A percentile compares a stretch with the other conserved stretches of the same genome.
Evolutionary conservation across 495 filamentous ascomycete genomes (phyloP).

Genomic region (Evernia prunastri): DNA sequence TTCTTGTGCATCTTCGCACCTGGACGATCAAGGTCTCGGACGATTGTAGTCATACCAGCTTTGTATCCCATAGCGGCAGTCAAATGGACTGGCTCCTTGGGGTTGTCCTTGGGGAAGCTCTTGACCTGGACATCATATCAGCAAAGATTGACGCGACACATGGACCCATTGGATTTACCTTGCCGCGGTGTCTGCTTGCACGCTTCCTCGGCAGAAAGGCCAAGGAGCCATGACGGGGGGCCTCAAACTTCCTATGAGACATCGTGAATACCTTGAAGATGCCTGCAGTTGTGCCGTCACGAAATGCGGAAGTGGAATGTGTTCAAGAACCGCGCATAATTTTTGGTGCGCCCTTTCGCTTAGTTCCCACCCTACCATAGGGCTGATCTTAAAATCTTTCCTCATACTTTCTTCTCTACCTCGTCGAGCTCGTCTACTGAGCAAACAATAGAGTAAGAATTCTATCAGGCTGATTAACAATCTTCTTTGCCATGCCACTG

Average conservation of each 20-base stretch:
- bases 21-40: slow-evolving; percentile 98
- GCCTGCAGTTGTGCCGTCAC: not conserved
- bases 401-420: not conserved
- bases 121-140: slow-evolving; percentile 37
- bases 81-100: slow-evolving; percentile 98
- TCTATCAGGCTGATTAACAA: not conserved
- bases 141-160: slow-evolving; percentile 19
- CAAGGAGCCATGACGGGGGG: slow-evolving; percentile 93
- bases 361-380: not conserved
- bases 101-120: slow-evolving; percentile 99
- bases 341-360: not conserved
- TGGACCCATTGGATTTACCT: slow-evolving; percentile 61
- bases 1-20: slow-evolving; percentile 99
- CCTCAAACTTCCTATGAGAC: slow-evolving; percentile 81
- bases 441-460: not conserved
- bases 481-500: not conserved
- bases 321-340: not conserved
- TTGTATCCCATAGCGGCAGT: slow-evolving; percentile 99
- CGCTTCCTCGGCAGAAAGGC: slow-evolving; percentile 97
- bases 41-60: slow-evolving; percentile 99
- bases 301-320: not conserved
- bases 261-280: slow-evolving; percentile 26
- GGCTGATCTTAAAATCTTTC: not conserved
- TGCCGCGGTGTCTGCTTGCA: slow-evolving; percentile 89
- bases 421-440: not conserved